Evolutionary conservation across 805 yeast genomes (phyloP), one percentile per base, ranked within the genome.

Genomic region (Candida parachauliodes): DNA sequence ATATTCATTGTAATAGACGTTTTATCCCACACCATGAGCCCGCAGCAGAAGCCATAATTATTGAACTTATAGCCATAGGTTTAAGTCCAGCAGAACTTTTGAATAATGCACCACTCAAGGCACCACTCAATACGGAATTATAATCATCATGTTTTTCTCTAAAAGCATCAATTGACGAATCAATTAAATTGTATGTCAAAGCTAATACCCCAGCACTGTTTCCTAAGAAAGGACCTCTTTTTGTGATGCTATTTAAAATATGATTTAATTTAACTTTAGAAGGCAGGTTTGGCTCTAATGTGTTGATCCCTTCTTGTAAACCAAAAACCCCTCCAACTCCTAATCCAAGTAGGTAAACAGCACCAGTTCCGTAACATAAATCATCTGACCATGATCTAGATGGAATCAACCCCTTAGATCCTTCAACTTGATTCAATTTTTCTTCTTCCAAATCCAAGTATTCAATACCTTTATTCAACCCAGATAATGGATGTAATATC

Each of bases 351-450:
- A 93, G 72, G 59, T 93, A 93, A 36, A 88, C 88, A 5, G 96
- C 81, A 63, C 98, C 98, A 8, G 98, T 84, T 50, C 98, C 98
- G 63, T 93, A 93, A 75, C 97, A 88, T 47, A 93, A 74, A 67
- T 93, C 98, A 61, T 93, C 98, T 11, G 88, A 77, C 95, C 96
- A 93, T 51, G 95, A 95, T 68, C 97, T 81, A n/a, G 95, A 84
- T 19, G 98, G 96, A 46, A 93, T 76, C 42, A 91, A 59, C 41
- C 96, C 95, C 55, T 86, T 88, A 1, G 95, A 78, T 27, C 96
- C 96, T 54, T 88, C 94, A 52, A 86, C 62, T n/a, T 76, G 63
- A 32, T 79, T 76, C 44, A 88, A 67, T 46, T 79, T 72, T 50
- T 74, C 77, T 48, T 88, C 96, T 52, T 91, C 97, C 45, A 93